Evolutionary conservation across 441 rosid genomes (phyloP).

Genomic region (Isatis lusitanica): DNA sequence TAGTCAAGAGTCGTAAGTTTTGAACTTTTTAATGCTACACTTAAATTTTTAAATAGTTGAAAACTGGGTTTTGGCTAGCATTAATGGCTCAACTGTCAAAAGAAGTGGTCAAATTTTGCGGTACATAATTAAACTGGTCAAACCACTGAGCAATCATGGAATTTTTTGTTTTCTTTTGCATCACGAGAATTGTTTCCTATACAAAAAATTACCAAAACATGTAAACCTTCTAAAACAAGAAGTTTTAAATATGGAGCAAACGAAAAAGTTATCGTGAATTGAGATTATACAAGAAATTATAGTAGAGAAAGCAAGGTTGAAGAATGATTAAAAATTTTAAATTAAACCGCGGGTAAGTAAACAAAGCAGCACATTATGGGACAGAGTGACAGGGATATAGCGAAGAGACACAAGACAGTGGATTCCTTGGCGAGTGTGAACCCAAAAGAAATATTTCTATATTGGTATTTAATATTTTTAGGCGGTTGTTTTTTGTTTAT

Average conservation of each 20-base stretch:
- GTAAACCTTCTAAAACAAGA: not conserved
- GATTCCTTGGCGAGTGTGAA: conserved; percentile 13
- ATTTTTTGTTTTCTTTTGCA: not conserved
- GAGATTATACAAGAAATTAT: too few species aligned
- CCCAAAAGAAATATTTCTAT: not conserved
- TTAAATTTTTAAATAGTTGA: not conserved
- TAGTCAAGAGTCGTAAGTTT: not conserved
- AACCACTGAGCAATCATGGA: not conserved
- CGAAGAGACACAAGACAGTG: conserved; percentile 17
- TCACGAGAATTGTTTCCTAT: not conserved
- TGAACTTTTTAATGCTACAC: not conserved
- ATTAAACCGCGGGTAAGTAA: not conserved
- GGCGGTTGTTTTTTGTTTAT: conserved; percentile 7
- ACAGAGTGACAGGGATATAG: not conserved
- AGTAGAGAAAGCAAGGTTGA: not conserved
- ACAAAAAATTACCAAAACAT: too few species aligned
- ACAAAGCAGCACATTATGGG: not conserved
- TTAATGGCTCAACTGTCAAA: conserved; percentile 17
- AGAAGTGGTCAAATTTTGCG: conserved; percentile 23
- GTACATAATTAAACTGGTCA: conserved; percentile 11
- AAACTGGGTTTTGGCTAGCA: conserved; percentile 10
- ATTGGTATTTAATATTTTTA: conserved; percentile 20
- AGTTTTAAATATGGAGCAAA: not conserved
- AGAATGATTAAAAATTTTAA: not conserved
- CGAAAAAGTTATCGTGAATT: too few species aligned